A percentile compares a stretch with the other conserved stretches of the same genome.
These are phyloP conservation scores for Venturia nashicola DNA, from an alignment of 2,329 filamentous ascomycete species.

Conservation along the genomic window DNA sequence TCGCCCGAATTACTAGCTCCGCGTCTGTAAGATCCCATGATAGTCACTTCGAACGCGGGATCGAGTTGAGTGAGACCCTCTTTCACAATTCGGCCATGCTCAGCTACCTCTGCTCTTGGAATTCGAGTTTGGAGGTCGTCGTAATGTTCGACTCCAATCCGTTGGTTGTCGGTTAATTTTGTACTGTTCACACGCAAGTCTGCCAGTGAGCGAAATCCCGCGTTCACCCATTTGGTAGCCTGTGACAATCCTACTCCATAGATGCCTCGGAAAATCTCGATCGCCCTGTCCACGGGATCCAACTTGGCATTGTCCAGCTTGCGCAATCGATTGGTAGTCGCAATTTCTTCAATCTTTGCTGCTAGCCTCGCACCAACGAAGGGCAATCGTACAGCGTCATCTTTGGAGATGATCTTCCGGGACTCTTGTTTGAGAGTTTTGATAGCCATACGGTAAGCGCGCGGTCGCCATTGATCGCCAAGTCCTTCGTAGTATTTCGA, in stretches of 20 bases:
- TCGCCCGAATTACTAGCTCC: conserved; percentile 65
- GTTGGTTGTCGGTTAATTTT: conserved; percentile 56
- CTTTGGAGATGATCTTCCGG: conserved; percentile 51
- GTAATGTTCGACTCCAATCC: conserved; percentile 66
- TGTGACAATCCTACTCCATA: conserved; percentile 65
- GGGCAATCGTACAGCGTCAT: conserved; percentile 55
- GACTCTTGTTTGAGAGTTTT: conserved; percentile 56
- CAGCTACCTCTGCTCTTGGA: conserved; percentile 60
- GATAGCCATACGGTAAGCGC: conserved; percentile 68
- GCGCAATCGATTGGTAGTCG: conserved; percentile 56
- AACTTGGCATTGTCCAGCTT: conserved; percentile 58
- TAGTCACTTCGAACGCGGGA: conserved; percentile 51
- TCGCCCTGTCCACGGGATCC: conserved; percentile 51
- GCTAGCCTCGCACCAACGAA: conserved; percentile 63
- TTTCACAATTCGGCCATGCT: conserved; percentile 54
- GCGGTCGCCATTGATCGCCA: conserved; percentile 65
- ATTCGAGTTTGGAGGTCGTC: conserved; percentile 70
- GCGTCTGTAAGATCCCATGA: conserved; percentile 76
- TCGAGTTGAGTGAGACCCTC: conserved; percentile 49
- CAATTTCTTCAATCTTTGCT: conserved; percentile 82
- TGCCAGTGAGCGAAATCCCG: conserved; percentile 61
- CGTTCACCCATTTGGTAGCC: conserved; percentile 63
- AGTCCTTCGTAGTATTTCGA: conserved; percentile 60
- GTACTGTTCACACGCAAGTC: conserved; percentile 51
- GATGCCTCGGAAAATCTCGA: conserved; percentile 62